Evolutionary conservation across 2,329 filamentous ascomycete species (phyloP).

Genomic region (Aspergillus sp.): DNA sequence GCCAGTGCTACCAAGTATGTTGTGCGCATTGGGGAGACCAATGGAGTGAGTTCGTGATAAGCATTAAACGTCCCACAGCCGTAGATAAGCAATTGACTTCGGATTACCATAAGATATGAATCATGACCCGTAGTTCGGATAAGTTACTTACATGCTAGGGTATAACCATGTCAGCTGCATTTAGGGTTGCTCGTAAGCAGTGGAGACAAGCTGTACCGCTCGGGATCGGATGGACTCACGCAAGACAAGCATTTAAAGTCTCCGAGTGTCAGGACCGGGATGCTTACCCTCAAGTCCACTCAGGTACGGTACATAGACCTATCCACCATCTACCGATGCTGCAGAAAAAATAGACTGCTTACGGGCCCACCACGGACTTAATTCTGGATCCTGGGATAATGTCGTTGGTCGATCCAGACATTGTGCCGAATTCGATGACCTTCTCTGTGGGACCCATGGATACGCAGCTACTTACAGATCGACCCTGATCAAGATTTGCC

Average conservation of each 20-base stretch:
- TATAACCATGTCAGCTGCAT: too few relatives aligned
- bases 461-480: background rate
- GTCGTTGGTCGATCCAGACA: background rate
- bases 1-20: conserved; percentile 67
- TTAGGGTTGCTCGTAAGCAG: too few relatives aligned
- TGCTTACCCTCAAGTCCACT: background rate
- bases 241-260: background rate
- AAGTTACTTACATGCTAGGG: too few relatives aligned
- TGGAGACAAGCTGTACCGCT: too few relatives aligned
- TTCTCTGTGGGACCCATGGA: background rate
- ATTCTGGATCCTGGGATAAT: background rate
- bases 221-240: too few relatives aligned
- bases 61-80: background rate
- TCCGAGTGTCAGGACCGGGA: background rate
- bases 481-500: background rate
- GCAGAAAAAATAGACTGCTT: background rate
- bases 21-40: conserved; percentile 46
- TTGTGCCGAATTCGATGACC: background rate
- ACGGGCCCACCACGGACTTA: background rate
- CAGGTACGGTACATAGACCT: background rate
- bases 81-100: background rate
- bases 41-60: background rate
- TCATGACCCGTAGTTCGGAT: too few relatives aligned
- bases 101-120: background rate
- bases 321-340: too few relatives aligned